Percentiles rank a stretch among this genome's conserved stretches.
phyloP scores from a whole-genome alignment of 352 stramenopile species.

The Globisporangium irregulare region DNA sequence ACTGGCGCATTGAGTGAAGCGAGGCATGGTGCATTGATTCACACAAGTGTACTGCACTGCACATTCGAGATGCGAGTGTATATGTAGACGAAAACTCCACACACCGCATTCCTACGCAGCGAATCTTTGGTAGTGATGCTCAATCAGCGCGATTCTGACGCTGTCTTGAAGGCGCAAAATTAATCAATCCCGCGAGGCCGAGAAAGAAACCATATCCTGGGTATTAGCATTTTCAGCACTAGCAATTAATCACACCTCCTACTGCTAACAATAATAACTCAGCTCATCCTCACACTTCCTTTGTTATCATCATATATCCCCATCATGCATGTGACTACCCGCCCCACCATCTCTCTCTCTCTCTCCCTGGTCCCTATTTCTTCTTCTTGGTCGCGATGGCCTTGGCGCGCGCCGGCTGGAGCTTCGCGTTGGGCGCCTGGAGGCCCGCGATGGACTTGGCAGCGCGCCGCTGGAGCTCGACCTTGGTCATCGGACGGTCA shows the following conservation, averaged over 20 bases:
- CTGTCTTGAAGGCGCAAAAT: background rate
- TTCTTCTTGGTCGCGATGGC: slow-evolving; percentile 35
- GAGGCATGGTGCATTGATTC: background rate
- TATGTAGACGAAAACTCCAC: background rate
- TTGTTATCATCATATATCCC: background rate
- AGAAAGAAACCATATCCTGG: background rate
- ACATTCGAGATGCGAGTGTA: background rate
- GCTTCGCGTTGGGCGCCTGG: slow-evolving; percentile 32
- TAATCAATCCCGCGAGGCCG: background rate
- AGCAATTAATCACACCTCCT: background rate
- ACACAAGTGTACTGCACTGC: background rate
- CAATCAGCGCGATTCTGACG: background rate
- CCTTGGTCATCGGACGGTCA: slow-evolving; percentile 56
- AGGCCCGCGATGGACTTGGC: slow-evolving; percentile 49
- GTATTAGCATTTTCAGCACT: background rate
- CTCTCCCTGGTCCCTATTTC: slow-evolving; percentile 18
- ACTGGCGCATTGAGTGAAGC: too few species aligned
- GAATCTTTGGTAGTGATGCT: background rate
- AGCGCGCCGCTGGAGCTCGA: slow-evolving; percentile 59
- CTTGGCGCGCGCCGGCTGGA: slow-evolving; percentile 1
- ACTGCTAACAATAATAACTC: background rate
- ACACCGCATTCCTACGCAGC: background rate
- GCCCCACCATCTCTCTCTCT: background rate
- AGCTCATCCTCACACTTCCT: background rate
- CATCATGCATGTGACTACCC: background rate